Conservation (phyloP, 1,284 basidiomycete genomes). For the Ustilago xerochloae region DNA sequence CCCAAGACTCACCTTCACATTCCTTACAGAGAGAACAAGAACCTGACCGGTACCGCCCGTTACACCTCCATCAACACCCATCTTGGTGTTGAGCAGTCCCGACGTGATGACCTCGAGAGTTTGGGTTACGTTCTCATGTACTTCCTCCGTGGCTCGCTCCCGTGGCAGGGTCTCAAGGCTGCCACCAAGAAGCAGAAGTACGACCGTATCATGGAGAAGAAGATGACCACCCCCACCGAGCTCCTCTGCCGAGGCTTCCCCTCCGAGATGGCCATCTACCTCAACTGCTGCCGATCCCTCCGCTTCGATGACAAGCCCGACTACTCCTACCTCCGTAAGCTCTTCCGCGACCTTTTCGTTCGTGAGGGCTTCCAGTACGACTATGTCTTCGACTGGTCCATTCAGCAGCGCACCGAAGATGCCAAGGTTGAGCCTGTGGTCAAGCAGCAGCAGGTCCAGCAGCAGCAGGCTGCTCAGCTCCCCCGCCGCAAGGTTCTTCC, state of each 20-base stretch:
- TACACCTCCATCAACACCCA: constrained; percentile 99
- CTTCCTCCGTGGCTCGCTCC: constrained; percentile 67
- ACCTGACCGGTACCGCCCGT: constrained; percentile 95
- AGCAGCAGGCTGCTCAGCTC: constrained; percentile 57
- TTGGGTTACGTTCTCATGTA: constrained; percentile 68
- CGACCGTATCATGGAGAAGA: constrained; percentile 69
- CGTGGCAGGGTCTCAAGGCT: constrained; percentile 68
- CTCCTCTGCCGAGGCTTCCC: constrained; percentile 68
- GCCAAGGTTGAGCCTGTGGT: constrained; percentile 48
- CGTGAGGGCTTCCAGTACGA: constrained; percentile 69
- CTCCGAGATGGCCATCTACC: constrained; percentile 69
- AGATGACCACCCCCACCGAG: constrained; percentile 69
- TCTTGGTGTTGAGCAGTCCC: constrained; percentile 78
- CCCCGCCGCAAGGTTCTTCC: constrained; percentile 66
- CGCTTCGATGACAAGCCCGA: constrained; percentile 69
- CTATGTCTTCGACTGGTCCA: constrained; percentile 69
- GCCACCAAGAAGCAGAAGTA: constrained; percentile 69
- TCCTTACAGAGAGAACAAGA: constrained; percentile 99
- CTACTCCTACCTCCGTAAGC: constrained; percentile 68
- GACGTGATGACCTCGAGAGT: constrained; percentile 67
- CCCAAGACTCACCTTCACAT: constrained; percentile 99
- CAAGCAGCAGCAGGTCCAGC: constrained; percentile 49
- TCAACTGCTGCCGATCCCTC: constrained; percentile 69
- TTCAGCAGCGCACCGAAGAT: constrained; percentile 65
- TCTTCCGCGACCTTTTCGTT: constrained; percentile 69